Percentiles rank a stretch among this genome's conserved stretches.
Evolutionary conservation across 148 eudicot species (phyloP).

Genomic region (Linanthus parryae): DNA sequence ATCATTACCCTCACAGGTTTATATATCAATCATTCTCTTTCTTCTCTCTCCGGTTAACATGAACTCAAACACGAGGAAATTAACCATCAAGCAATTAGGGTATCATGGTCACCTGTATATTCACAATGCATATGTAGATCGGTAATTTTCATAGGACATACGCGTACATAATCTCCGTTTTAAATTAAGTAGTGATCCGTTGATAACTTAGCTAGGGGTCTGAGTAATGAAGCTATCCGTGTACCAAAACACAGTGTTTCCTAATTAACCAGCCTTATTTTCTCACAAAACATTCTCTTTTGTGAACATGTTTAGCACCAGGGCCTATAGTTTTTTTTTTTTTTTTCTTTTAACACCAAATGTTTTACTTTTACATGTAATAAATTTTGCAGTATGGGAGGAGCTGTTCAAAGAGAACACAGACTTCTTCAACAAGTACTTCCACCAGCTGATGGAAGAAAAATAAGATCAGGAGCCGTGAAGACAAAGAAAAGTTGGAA

Average conservation of each 20-base stretch:
- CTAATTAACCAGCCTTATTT: too few relatives aligned
- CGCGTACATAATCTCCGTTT: neutral
- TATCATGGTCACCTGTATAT: neutral
- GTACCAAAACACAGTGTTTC: too few relatives aligned
- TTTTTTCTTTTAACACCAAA: neutral
- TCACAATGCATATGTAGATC: neutral
- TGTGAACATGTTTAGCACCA: neutral
- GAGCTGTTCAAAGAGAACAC: conserved; percentile 60
- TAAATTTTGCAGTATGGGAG: conserved; percentile 49
- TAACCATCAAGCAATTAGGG: too few relatives aligned
- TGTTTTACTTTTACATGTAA: neutral
- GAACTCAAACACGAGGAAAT: too few relatives aligned
- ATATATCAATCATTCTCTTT: neutral
- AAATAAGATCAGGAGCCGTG: too few relatives aligned
- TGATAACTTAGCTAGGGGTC: too few relatives aligned
- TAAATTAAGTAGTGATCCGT: too few relatives aligned
- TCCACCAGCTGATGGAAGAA: too few relatives aligned
- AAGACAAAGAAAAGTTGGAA: too few relatives aligned
- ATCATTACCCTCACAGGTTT: conserved; percentile 65
- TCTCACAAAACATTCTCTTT: too few relatives aligned
- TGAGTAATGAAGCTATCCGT: too few relatives aligned
- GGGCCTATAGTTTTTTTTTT: neutral
- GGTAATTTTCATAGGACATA: neutral
- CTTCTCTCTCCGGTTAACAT: neutral
- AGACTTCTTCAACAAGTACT: conserved; percentile 56